A percentile compares a stretch with the other conserved stretches of the same genome.
phyloP scores from a whole-genome alignment of 1,284 basidiomycete species.

The Sporisorium scitamineum region DNA sequence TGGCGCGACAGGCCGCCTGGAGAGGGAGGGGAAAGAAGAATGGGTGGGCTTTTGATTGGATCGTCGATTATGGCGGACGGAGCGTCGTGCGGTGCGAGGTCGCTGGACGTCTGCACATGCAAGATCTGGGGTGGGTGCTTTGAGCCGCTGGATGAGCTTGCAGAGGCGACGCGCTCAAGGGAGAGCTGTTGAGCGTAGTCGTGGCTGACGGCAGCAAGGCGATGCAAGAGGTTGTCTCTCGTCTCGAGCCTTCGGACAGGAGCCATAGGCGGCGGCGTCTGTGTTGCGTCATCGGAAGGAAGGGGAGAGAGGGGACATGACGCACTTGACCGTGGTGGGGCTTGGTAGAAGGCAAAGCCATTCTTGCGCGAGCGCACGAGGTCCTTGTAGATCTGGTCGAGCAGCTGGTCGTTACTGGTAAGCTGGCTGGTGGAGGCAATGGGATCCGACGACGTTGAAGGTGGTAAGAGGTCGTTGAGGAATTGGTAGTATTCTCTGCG shows the following conservation, averaged over 20 bases:
- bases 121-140: conserved; percentile 19
- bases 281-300: neutral
- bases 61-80: conserved; percentile 1
- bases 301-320: conserved; percentile 47
- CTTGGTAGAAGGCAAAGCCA: conserved; percentile 62
- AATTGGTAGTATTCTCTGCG: conserved; percentile 64
- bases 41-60: conserved; percentile 47
- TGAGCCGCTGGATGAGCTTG: conserved; percentile 10
- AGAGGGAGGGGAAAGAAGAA: conserved; percentile 47
- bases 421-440: conserved; percentile 9
- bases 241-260: conserved; percentile 18
- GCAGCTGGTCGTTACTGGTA: conserved; percentile 50
- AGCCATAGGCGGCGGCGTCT: neutral
- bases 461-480: conserved; percentile 55
- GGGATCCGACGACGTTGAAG: neutral
- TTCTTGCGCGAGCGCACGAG: conserved; percentile 59
- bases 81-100: conserved; percentile 1
- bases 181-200: conserved; percentile 45
- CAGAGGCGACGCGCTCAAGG: conserved; percentile 30
- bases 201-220: conserved; percentile 47
- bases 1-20: conserved; percentile 36
- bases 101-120: conserved; percentile 24
- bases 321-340: conserved; percentile 27
- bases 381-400: conserved; percentile 66
- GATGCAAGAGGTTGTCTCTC: conserved; percentile 34